phyloP scores from a whole-genome alignment of 2,329 filamentous ascomycete species.

The Apiospora hydei region DNA sequence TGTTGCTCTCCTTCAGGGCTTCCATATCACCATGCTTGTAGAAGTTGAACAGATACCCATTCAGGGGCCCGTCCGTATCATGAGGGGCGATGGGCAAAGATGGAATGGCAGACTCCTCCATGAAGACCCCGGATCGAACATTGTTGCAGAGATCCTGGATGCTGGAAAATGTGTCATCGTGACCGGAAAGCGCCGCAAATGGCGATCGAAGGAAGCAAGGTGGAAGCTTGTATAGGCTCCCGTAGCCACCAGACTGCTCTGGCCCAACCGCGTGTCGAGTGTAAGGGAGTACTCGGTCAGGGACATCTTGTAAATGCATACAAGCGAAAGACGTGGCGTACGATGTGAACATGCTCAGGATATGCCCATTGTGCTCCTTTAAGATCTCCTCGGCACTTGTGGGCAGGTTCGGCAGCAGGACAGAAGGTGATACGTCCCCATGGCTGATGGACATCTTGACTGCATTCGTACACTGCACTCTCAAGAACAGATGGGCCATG shows the following conservation, averaged over 20 bases:
- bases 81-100: conserved; percentile 70
- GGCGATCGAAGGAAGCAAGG: conserved; percentile 64
- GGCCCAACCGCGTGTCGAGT: conserved; percentile 57
- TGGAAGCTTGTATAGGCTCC: conserved; percentile 32
- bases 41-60: conserved; percentile 78
- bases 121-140: conserved; percentile 72
- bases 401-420: background rate
- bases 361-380: conserved; percentile 49
- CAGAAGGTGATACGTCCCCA: background rate
- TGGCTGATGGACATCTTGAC: conserved; percentile 61
- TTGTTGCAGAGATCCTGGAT: conserved; percentile 73
- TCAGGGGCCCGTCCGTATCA: conserved; percentile 60
- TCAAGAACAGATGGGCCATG: conserved; percentile 73
- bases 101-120: conserved; percentile 77
- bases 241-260: conserved; percentile 19
- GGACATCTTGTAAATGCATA: conserved; percentile 61
- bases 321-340: conserved; percentile 75
- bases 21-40: conserved; percentile 74
- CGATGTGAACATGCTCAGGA: conserved; percentile 68
- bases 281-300: conserved; percentile 66
- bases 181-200: conserved; percentile 76
- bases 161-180: conserved; percentile 67
- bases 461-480: conserved; percentile 62
- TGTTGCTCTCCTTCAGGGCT: conserved; percentile 69
- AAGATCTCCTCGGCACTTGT: background rate